phyloP scores from a whole-genome alignment of 2,329 filamentous ascomycete genomes.

The Trichoderma oligosporum region DNA sequence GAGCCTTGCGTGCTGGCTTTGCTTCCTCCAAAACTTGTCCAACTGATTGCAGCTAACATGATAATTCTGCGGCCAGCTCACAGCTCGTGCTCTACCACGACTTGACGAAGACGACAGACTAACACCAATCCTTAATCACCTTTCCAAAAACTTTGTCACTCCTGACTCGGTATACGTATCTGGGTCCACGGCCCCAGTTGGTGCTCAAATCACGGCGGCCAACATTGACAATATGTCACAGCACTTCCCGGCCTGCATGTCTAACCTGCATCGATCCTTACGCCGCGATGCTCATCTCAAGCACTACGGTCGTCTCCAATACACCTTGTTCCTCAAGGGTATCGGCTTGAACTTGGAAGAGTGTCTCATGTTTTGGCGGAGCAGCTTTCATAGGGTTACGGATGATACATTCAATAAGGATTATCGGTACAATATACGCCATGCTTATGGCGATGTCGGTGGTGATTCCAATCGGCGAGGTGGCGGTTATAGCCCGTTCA shows the following conservation, averaged over 20 bases:
- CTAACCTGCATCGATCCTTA: constrained; percentile 78
- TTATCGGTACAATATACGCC: constrained; percentile 95
- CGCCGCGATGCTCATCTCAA: constrained; percentile 88
- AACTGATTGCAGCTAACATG: neutral
- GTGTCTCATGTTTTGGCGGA: constrained; percentile 86
- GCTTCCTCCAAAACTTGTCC: neutral
- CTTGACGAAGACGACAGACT: constrained; percentile 96
- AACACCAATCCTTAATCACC: constrained; percentile 62
- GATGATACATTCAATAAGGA: constrained; percentile 97
- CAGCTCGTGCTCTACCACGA: constrained; percentile 82
- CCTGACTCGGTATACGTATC: constrained; percentile 76
- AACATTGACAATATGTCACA: constrained; percentile 76
- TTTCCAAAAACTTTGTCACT: constrained; percentile 94
- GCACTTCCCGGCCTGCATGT: constrained; percentile 92
- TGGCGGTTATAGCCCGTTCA: constrained; percentile 84
- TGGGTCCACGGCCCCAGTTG: constrained; percentile 60
- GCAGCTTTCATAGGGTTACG: constrained; percentile 76
- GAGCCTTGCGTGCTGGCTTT: constrained; percentile 32
- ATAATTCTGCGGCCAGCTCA: constrained; percentile 53
- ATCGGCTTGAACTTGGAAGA: constrained; percentile 91
- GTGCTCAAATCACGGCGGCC: constrained; percentile 70
- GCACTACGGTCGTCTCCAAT: constrained; percentile 89
- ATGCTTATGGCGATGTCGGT: constrained; percentile 90
- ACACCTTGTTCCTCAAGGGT: constrained; percentile 93
- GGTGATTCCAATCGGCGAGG: constrained; percentile 85